Evolutionary conservation across 2,329 filamentous ascomycete genomes (phyloP), one percentile per base, ranked within the genome.

Genomic region (Leptoxyphium fumago): DNA sequence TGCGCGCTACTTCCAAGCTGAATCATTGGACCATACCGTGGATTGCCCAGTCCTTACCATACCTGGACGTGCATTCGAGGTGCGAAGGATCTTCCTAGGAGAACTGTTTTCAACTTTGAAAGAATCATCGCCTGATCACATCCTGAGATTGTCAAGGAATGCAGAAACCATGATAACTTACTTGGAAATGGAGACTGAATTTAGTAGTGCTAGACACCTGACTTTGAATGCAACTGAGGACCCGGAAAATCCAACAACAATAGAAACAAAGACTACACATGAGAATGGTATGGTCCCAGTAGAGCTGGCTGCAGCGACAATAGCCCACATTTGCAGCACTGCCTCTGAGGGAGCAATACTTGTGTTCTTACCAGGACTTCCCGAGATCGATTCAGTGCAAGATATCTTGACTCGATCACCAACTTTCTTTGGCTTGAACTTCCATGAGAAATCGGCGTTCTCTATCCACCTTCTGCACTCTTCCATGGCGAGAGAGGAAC

Each of bases 381-480:
- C 61, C 1, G 60, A 68, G 30, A 66, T 70, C 15, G 45, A 60
- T 5, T 53, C 48, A 1, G 53, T 59, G 1, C 49, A 62, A 11
- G 49, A 53, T 1, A 48, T 61, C 14, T 54, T 73, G 10, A 39
- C 46, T 10, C 43, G 42, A 15, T 43, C 46, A 2, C 39, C 49
- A 10, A 48, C 46, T 1, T 45, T 54, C 8, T 47, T 67, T 2
- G 62, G 62, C 2, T 38, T 71, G 29, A 50, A 72, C 45, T 65
- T 73, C 43, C 50, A 48, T 0, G 55, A 73, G 47, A 40, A 51
- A 8, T 43, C 48, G 5, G 64, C 55, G 29, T 72, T 66, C 53
- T 61, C 61, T 49, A 60, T 74, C 36, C 59, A 64, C 46, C 57
- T 65, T 30, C 60, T 74, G 10, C 71, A 74, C 54, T 70, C 71